These are phyloP conservation scores for Colletotrichum sp. DNA, from an alignment of 2,329 filamentous ascomycete species.

Conservation along the genomic window DNA sequence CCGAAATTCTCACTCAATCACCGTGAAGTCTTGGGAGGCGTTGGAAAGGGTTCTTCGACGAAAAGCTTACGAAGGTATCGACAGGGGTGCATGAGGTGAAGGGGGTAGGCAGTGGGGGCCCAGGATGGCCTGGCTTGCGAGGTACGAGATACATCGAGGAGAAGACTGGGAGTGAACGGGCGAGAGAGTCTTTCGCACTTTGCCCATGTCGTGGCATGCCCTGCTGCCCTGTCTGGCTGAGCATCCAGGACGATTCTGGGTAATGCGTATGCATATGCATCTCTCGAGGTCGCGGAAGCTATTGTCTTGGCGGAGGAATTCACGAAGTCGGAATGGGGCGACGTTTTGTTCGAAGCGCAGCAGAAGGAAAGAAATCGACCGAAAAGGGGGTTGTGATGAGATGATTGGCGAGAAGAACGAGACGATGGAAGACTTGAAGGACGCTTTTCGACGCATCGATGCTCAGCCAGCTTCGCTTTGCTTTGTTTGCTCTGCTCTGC, in stretches of 20 bases:
- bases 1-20: not conserved
- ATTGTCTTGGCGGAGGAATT: slow-evolving; percentile 16
- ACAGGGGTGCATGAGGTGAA: not conserved
- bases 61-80: not conserved
- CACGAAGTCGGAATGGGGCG: not conserved
- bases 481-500: not conserved
- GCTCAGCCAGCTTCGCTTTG: not conserved
- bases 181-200: not conserved
- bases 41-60: slow-evolving; percentile 10
- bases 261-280: not conserved
- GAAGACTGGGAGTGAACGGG: not conserved
- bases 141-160: not conserved
- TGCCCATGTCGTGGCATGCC: not conserved
- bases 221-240: not conserved
- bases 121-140: slow-evolving; percentile 2
- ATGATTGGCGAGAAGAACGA: slow-evolving; percentile 11
- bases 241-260: not conserved
- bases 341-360: slow-evolving; percentile 14
- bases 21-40: not conserved
- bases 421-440: not conserved
- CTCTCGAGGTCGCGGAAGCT: slow-evolving; percentile 7
- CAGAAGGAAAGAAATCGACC: not conserved
- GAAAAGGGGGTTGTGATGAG: not conserved
- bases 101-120: not conserved
- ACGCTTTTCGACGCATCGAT: not conserved